phyloP scores from a whole-genome alignment of 306 rosid species.

The Astragalus membranaceus region DNA sequence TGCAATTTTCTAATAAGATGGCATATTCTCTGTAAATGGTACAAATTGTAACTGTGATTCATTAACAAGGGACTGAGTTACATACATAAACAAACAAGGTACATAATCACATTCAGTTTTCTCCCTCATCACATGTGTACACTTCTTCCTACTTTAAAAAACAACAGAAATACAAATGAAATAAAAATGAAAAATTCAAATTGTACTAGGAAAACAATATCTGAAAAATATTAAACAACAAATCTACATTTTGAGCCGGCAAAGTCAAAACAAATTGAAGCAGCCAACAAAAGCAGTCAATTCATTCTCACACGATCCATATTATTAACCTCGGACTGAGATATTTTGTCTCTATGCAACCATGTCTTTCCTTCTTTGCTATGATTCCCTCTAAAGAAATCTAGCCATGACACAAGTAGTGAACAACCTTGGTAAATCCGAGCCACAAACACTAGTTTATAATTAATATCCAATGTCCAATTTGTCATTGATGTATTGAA shows the following conservation, averaged over 20 bases:
- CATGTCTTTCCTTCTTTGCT: constrained; percentile 5
- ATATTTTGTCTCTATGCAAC: constrained; percentile 18
- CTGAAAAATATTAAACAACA: constrained; percentile 14
- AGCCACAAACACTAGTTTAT: background rate
- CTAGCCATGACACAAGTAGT: constrained; percentile 13
- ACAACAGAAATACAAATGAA: constrained; percentile 38
- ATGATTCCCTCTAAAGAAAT: constrained; percentile 9
- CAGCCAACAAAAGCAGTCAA: constrained; percentile 31
- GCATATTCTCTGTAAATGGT: constrained; percentile 13
- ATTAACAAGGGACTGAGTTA: constrained; percentile 29
- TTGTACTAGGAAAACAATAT: constrained; percentile 9
- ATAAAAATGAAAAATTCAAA: constrained; percentile 19
- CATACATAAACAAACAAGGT: constrained; percentile 23
- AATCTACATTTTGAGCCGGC: constrained; percentile 42
- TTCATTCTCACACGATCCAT: constrained; percentile 21
- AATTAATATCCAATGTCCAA: background rate
- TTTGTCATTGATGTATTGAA: constrained; percentile 5
- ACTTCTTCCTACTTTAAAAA: constrained; percentile 29
- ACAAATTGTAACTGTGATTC: constrained; percentile 19
- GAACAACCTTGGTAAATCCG: constrained; percentile 9
- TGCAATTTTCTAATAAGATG: background rate
- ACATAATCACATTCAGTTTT: constrained; percentile 23
- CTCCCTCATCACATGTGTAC: constrained; percentile 6
- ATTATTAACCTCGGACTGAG: constrained; percentile 22
- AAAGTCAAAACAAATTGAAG: constrained; percentile 30